phyloP scores from a whole-genome alignment of 352 stramenopile species.

The Phytophthora multivora region DNA sequence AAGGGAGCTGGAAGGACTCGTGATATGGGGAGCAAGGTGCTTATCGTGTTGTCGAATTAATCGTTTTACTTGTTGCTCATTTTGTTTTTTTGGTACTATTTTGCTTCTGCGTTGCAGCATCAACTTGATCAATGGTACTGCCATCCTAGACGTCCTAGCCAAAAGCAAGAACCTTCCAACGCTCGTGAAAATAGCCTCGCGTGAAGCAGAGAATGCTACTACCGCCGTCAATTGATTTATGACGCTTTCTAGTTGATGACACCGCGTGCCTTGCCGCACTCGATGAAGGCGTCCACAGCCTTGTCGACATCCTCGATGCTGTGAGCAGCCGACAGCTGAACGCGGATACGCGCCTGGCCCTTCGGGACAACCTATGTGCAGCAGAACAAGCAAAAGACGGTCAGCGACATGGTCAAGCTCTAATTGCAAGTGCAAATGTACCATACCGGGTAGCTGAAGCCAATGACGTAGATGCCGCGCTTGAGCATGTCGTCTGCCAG shows the following conservation, averaged over 20 bases:
- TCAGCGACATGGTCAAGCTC: background rate
- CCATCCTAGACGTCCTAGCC: slow-evolving; percentile 46
- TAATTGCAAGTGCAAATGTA: background rate
- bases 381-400: background rate
- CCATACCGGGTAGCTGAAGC: slow-evolving; percentile 93
- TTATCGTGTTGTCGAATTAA: slow-evolving; percentile 2
- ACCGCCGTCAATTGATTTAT: slow-evolving; percentile 14
- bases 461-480: slow-evolving; percentile 94
- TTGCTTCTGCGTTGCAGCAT: slow-evolving; percentile 36
- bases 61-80: slow-evolving; percentile 8
- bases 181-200: slow-evolving; percentile 49
- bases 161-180: slow-evolving; percentile 59
- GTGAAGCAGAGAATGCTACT: slow-evolving; percentile 14
- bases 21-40: slow-evolving; percentile 70
- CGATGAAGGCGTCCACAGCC: slow-evolving; percentile 92
- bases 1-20: slow-evolving; percentile 51
- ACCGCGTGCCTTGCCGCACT: slow-evolving; percentile 84
- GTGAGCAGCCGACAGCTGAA: slow-evolving; percentile 92
- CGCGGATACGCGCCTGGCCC: slow-evolving; percentile 91
- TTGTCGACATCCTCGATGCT: slow-evolving; percentile 92
- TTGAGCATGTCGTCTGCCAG: slow-evolving; percentile 93
- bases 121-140: slow-evolving; percentile 44
- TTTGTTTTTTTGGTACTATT: slow-evolving; percentile 15
- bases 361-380: slow-evolving; percentile 85
- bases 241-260: slow-evolving; percentile 54